Evolutionary conservation across 768 basidiomycete species (phyloP).

Genomic region (Suillus luteus): DNA sequence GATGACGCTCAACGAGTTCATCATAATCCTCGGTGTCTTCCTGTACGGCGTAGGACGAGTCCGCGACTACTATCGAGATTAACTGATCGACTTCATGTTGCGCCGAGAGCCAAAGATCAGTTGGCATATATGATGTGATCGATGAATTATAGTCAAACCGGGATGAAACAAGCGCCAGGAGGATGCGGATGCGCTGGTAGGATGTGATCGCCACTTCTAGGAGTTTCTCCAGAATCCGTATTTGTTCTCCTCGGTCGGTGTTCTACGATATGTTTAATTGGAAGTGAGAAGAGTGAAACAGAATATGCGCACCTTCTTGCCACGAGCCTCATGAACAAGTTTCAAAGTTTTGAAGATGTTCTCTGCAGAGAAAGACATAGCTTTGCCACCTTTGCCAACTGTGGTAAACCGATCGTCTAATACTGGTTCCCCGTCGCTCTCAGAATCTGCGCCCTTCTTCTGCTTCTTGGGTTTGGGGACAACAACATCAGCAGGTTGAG

Average conservation of each 20-base stretch:
- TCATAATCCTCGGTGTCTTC: slow-evolving; percentile 90
- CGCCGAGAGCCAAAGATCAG: slow-evolving; percentile 87
- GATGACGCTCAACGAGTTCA: slow-evolving; percentile 80
- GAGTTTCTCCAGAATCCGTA: slow-evolving; percentile 85
- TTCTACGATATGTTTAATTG: slow-evolving; percentile 55
- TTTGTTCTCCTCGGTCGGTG: slow-evolving; percentile 94
- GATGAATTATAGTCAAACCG: slow-evolving; percentile 97
- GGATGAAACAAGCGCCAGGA: slow-evolving; percentile 90
- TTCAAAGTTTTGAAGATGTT: slow-evolving; percentile 91
- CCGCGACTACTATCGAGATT: slow-evolving; percentile 71
- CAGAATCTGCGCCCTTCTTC: slow-evolving; percentile 36
- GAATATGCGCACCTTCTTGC: slow-evolving; percentile 77
- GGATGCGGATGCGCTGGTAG: slow-evolving; percentile 93
- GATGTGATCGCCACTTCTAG: slow-evolving; percentile 83
- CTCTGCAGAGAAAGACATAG: slow-evolving; percentile 78
- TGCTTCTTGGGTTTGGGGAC: slow-evolving; percentile 39
- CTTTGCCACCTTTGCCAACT: slow-evolving; percentile 88
- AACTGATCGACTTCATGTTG: slow-evolving; percentile 89
- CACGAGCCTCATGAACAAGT: slow-evolving; percentile 89
- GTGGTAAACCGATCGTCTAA: slow-evolving; percentile 77
- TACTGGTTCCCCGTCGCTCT: slow-evolving; percentile 42
- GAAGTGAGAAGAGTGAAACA: neutral
- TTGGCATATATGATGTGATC: slow-evolving; percentile 83
- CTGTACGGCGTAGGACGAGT: slow-evolving; percentile 81
- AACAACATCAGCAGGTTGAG: slow-evolving; percentile 47